Conservation (phyloP, 2,329 filamentous ascomycete species). For the Scortechinia acanthostroma region DNA sequence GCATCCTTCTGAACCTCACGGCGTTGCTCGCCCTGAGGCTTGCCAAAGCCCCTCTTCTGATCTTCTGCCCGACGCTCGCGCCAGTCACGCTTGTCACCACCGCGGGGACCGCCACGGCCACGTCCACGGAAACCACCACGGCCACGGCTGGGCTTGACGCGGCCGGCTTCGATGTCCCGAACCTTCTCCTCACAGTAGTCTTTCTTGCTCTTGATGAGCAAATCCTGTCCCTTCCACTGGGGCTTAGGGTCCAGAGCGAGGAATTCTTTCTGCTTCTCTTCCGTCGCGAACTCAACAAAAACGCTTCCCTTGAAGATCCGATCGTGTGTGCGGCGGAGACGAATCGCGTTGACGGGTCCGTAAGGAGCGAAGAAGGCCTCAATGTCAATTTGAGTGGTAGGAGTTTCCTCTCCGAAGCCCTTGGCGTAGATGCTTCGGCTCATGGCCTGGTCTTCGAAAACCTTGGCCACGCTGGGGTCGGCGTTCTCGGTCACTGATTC, state of each 20-base stretch:
- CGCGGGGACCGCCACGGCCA: constrained; percentile 24
- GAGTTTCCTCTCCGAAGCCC: constrained; percentile 81
- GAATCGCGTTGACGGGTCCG: constrained; percentile 74
- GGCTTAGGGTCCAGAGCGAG: constrained; percentile 74
- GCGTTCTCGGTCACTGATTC: constrained; percentile 18
- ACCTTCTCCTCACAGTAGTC: constrained; percentile 78
- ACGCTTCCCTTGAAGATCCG: constrained; percentile 90
- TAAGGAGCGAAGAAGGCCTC: constrained; percentile 83
- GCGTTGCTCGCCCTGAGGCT: constrained; percentile 34
- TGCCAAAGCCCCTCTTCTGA: constrained; percentile 51
- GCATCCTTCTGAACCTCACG: constrained; percentile 21
- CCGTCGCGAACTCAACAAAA: constrained; percentile 82
- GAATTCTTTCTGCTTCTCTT: constrained; percentile 75
- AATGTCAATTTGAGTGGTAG: constrained; percentile 83
- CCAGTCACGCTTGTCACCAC: constrained; percentile 47
- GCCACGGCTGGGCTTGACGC: constrained; percentile 48
- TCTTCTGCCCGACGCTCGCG: constrained; percentile 57
- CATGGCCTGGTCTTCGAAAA: constrained; percentile 59
- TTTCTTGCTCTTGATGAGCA: constrained; percentile 80
- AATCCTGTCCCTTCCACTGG: constrained; percentile 72
- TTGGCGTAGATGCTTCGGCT: constrained; percentile 81
- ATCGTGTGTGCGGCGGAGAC: constrained; percentile 70
- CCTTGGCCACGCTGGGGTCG: constrained; percentile 41
- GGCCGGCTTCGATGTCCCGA: constrained; percentile 64
- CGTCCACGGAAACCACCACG: constrained; percentile 19